Evolutionary conservation across 2,329 filamentous ascomycete genomes (phyloP), one percentile per base, ranked within the genome.

Genomic region (Aspergillus texensis): DNA sequence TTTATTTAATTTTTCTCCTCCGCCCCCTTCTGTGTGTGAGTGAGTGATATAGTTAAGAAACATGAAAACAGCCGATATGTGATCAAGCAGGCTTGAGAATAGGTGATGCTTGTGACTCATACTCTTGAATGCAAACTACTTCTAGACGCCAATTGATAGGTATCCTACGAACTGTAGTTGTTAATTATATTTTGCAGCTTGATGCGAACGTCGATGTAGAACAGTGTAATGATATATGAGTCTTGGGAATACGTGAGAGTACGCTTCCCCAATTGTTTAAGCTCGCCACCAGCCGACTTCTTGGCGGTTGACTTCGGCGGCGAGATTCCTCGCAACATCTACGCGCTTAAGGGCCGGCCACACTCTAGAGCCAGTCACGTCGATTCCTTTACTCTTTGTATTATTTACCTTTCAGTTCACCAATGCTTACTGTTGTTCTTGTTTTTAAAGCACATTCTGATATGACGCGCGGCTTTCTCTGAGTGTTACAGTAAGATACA

Each of bases 21-120:
- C 45, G 58, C 53, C 63, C 36, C 64, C 57, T 68, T 65, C 24
- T 60, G 58, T 65, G 16, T 60, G 58, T 65, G 16, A 53, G 28
- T 67, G 66, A 66, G 65, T 58, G 59, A 63, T 64, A 41, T 58
- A 41, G 53, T 36, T 3, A 14, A 57, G 46, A 58, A 52, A 52
- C 55, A 61, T 43, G 62, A 60, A 34, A 65, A 62, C 54, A 62
- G 66, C 48, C 57, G 62, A 62, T 45, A 57, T 64, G 67, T 69
- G 67, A 70, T 70, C 68, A 70, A 71, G 69, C 69, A 57, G 69
- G 69, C 68, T 71, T 71, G 69, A 70, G 62, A 68, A 64, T 67
- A 65, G 62, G 62, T 64, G 65, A 65, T 70, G 62, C 63, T 67
- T 69, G 68, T 70, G 65, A 70, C 62, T 65, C 64, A 64, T 57